Base-by-base conservation (phyloP, 1,139 yeast species). In the Meyerozyma smithsonii region DNA sequence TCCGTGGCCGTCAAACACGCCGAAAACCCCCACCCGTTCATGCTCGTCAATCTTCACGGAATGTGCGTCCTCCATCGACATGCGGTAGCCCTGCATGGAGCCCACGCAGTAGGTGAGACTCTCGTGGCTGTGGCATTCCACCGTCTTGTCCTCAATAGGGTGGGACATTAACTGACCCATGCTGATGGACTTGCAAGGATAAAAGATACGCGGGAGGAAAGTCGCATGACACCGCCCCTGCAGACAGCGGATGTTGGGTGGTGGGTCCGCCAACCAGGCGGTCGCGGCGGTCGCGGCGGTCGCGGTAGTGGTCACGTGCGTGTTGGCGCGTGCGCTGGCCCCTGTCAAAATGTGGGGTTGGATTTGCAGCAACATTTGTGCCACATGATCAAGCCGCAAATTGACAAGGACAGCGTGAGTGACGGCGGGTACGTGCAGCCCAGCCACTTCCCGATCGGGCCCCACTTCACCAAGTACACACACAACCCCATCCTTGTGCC, bases 1-100 rank as follows among this genome's bases (percentile, higher is more conserved):
- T 2, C 94, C 94, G 56, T 84, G 94, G 3, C 94, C 94, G 57
- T 84, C 94, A 59, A 81, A 84, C 4, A 84, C 85, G 0, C 83
- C 88, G 56, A 81, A 82, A 7, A 84, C 70, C 32, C 82, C 80
- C 32, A 83, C 54, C 33, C 58, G 43, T 47, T 70, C 75, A 48
- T 64, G 65, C 44, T 66, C 72, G 44, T 63, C 64, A 33, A 73
- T 54, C 47, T 55, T 57, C 39, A 73, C 64, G 59, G 73, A 72
- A 56, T 80, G 86, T 4, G 90, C 86, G 59, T 84, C 94, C 52
- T 84, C 94, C 81, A 84, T 86, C 8, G 84, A 71, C 56, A 79
- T 65, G 38, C 94, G 61, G 58, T 83, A 84, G 3, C 94, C 92
- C 55, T 84, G 90, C 87, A 84, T 84, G 28, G 85, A 75, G 2